Percentiles rank a stretch among this genome's conserved stretches.
Conservation (phyloP, 106 monocot species). For the Allium cepa region DNA sequence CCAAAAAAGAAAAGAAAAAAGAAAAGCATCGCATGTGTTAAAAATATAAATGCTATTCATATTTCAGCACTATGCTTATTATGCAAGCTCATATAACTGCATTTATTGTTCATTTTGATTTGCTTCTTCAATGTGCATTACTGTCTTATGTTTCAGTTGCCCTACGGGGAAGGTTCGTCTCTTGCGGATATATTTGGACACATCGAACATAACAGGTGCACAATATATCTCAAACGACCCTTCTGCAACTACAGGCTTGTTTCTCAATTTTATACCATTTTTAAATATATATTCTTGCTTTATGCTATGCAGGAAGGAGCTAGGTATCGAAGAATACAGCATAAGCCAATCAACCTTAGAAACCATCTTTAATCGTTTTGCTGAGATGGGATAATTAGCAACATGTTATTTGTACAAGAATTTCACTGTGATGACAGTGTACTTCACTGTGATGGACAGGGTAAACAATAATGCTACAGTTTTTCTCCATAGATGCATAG, state of each 20-base stretch:
- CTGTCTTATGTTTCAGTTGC: constrained; percentile 37
- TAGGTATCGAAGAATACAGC: constrained; percentile 81
- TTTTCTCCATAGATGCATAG: too few relatives aligned
- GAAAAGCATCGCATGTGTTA: too few relatives aligned
- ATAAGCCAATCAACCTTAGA: constrained; percentile 89
- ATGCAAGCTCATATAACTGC: too few relatives aligned
- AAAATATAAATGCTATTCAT: too few relatives aligned
- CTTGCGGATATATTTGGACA: constrained; percentile 91
- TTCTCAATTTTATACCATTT: background rate
- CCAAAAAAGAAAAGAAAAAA: too few relatives aligned
- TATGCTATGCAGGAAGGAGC: constrained; percentile 27
- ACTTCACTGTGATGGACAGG: too few relatives aligned
- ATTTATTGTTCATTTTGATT: too few relatives aligned
- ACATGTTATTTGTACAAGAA: too few relatives aligned
- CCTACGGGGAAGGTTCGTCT: constrained; percentile 67
- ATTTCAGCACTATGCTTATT: too few relatives aligned
- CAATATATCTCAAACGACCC: background rate
- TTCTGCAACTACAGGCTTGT: background rate
- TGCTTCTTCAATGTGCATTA: too few relatives aligned
- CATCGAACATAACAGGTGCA: constrained; percentile 73
- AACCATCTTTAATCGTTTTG: constrained; percentile 92
- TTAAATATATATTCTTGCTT: background rate
- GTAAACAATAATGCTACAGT: too few relatives aligned
- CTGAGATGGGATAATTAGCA: constrained; percentile 29
- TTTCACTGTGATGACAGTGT: too few relatives aligned